These are phyloP conservation scores for Malassezia vespertilionis DNA, from an alignment of 1,284 basidiomycete species.

Conservation along the genomic window DNA sequence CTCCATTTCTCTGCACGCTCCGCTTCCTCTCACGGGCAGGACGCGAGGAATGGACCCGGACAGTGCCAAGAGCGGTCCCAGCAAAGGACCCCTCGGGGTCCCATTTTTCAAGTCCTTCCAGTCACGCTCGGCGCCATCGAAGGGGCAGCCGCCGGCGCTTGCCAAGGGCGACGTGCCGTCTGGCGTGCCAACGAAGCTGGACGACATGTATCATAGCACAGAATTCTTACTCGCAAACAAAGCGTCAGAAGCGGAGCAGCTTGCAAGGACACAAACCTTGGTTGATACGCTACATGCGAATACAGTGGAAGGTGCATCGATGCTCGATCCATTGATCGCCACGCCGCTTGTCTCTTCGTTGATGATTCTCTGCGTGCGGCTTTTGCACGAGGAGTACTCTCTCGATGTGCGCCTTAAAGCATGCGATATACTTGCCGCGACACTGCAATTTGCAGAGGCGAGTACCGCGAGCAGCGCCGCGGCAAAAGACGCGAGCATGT, in stretches of 20 bases:
- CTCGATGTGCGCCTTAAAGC: conserved; percentile 4
- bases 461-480: not conserved
- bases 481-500: not conserved
- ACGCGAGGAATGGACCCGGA: conserved; percentile 7
- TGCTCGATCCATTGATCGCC: conserved; percentile 1
- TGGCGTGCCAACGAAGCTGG: not conserved
- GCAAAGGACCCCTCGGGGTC: conserved; percentile 10
- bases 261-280: not conserved
- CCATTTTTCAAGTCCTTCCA: conserved; percentile 19
- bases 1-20: not conserved
- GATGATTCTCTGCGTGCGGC: conserved; percentile 8
- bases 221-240: conserved; percentile 7
- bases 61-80: not conserved
- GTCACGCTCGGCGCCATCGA: conserved; percentile 2
- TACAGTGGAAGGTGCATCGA: not conserved
- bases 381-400: conserved; percentile 5
- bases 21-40: no score
- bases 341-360: conserved; percentile 16
- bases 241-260: not conserved
- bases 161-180: not conserved
- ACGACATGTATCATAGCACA: conserved; percentile 5
- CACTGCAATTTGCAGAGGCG: conserved; percentile 9
- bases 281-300: conserved; percentile 3
- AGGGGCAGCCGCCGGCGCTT: not conserved
- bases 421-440: conserved; percentile 11